These are phyloP conservation scores for Ogataea haglerorum DNA, from an alignment of 805 yeast species.

Conservation along the genomic window DNA sequence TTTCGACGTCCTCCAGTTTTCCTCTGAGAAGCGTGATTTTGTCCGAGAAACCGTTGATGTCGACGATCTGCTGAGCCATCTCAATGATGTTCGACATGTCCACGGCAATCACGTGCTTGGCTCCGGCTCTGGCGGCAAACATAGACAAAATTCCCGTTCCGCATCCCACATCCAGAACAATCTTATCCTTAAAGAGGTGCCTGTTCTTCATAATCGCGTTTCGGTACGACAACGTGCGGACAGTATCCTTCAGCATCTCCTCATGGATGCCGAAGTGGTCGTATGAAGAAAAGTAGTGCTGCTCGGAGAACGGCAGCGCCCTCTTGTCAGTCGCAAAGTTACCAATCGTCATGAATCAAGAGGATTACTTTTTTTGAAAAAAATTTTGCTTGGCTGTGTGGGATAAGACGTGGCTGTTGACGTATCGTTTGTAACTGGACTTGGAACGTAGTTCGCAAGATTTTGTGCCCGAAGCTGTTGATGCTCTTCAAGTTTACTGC, in stretches of 20 bases:
- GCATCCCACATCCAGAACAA: constrained; percentile 97
- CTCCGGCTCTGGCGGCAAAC: constrained; percentile 99
- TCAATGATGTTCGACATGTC: constrained; percentile 96
- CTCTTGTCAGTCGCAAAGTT: constrained; percentile 59
- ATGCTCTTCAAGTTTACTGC: no score
- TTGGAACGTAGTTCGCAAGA: no score
- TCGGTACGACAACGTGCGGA: constrained; percentile 87
- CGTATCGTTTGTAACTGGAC: neutral
- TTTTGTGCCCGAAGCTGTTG: no score
- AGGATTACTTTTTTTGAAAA: constrained; percentile 1
- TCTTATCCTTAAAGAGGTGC: constrained; percentile 84
- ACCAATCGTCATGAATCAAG: constrained; percentile 8
- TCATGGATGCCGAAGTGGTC: constrained; percentile 98
- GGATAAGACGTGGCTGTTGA: neutral
- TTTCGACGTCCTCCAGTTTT: constrained; percentile 84
- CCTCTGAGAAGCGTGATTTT: constrained; percentile 88
- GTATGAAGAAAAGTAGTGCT: constrained; percentile 92
- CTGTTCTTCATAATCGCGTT: constrained; percentile 89
- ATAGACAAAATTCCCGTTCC: constrained; percentile 97
- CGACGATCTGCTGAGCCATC: constrained; percentile 89
- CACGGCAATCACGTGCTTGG: constrained; percentile 94
- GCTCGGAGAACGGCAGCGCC: constrained; percentile 68
- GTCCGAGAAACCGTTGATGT: constrained; percentile 77
- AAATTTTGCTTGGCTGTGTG: constrained; percentile 10
- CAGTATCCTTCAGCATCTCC: constrained; percentile 95